A percentile compares a stretch with the other conserved stretches of the same genome.
These are phyloP conservation scores for Hortiboletus flavorubellus DNA, from an alignment of 768 basidiomycete genomes.

Conservation along the genomic window DNA sequence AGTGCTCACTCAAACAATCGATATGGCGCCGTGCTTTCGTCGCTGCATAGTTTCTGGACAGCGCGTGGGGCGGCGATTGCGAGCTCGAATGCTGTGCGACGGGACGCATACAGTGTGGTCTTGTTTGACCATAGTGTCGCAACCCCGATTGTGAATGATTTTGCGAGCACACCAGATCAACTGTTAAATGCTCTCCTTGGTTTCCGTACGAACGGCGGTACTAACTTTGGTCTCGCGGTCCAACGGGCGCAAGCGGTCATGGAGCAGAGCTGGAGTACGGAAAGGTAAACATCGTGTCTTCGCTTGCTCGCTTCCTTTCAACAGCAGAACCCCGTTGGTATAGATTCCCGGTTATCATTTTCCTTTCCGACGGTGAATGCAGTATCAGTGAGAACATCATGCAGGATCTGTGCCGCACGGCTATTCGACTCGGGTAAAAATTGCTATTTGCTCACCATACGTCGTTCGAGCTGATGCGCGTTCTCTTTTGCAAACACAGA, in stretches of 20 bases:
- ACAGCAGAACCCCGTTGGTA: background rate
- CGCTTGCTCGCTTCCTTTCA: too few species aligned
- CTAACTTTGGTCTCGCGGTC: constrained; percentile 44
- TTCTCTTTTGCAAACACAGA: constrained; percentile 25
- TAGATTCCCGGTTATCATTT: constrained; percentile 34
- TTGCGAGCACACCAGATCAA: constrained; percentile 41
- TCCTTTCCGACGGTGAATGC: constrained; percentile 50
- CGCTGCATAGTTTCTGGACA: constrained; percentile 54
- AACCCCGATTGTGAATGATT: constrained; percentile 42
- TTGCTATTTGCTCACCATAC: rapidly evolving
- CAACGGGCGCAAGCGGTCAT: constrained; percentile 34
- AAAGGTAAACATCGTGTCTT: constrained; percentile 35
- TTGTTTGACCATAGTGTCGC: constrained; percentile 36
- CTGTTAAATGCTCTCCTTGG: constrained; percentile 40
- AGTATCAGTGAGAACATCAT: constrained; percentile 34
- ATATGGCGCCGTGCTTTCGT: constrained; percentile 57
- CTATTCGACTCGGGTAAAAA: constrained; percentile 43
- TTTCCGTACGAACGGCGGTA: constrained; percentile 34
- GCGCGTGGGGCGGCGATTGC: constrained; percentile 42
- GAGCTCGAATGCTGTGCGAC: constrained; percentile 29
- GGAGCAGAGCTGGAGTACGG: constrained; percentile 47
- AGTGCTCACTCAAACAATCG: constrained; percentile 40
- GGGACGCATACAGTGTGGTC: constrained; percentile 56
- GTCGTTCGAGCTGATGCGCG: background rate
- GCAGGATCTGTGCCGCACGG: constrained; percentile 40